phyloP scores from a whole-genome alignment of 306 rosid species.

The Heteromeles arbutifolia region DNA sequence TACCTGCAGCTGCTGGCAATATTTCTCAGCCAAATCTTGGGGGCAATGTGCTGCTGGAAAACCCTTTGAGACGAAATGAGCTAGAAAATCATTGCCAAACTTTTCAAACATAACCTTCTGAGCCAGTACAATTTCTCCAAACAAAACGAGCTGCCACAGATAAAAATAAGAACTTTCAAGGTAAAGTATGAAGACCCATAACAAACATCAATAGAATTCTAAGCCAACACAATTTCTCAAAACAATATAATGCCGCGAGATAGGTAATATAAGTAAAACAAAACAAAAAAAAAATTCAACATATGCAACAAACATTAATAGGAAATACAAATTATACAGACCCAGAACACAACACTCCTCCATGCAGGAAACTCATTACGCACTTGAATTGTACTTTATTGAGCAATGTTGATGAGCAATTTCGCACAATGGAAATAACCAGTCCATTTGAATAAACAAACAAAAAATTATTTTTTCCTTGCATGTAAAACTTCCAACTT shows the following conservation, averaged over 20 bases:
- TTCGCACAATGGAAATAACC: background rate
- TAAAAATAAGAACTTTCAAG: background rate
- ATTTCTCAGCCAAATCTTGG: conserved; percentile 72
- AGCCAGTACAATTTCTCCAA: conserved; percentile 93
- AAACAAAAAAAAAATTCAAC: background rate
- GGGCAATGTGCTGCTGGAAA: conserved; percentile 76
- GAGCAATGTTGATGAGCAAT: background rate
- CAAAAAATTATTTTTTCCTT: background rate
- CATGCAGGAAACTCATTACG: background rate
- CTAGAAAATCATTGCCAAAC: conserved; percentile 75
- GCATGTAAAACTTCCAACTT: background rate
- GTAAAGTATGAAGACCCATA: background rate
- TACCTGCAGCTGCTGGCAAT: conserved; percentile 87
- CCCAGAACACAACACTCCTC: background rate
- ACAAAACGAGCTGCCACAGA: conserved; percentile 63
- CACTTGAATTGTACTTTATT: background rate
- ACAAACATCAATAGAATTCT: background rate
- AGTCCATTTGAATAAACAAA: background rate
- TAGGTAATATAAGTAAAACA: background rate
- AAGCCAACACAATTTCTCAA: background rate
- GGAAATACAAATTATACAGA: background rate
- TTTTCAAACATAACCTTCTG: conserved; percentile 96
- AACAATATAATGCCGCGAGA: background rate
- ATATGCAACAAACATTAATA: background rate
- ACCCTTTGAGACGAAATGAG: conserved; percentile 44